Conservation (phyloP, 2,329 filamentous ascomycete species). For the Phaeomoniella chlamydospora region DNA sequence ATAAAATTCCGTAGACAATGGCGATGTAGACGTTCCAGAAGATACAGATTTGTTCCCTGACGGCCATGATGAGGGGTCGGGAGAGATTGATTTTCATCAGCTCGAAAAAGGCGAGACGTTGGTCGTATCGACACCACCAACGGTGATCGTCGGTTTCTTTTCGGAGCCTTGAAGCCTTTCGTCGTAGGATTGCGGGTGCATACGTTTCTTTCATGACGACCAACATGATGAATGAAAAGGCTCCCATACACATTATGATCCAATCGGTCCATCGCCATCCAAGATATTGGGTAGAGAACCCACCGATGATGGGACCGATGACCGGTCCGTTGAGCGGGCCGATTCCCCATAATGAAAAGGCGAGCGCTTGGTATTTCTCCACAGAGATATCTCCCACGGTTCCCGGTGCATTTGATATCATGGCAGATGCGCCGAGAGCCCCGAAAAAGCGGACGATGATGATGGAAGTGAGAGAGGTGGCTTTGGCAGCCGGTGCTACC, state of each 20-base stretch:
- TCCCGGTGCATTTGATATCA: conserved; percentile 73
- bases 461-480: conserved; percentile 51
- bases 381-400: conserved; percentile 71
- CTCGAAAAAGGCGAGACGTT: conserved; percentile 47
- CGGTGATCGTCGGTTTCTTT: conserved; percentile 56
- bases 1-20: conserved; percentile 50
- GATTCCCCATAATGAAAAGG: conserved; percentile 70
- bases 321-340: conserved; percentile 67
- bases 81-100: conserved; percentile 63
- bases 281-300: conserved; percentile 54
- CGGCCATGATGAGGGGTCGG: conserved; percentile 61
- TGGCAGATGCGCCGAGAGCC: conserved; percentile 59
- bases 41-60: conserved; percentile 77
- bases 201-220: conserved; percentile 60
- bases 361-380: conserved; percentile 66
- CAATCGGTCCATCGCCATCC: conserved; percentile 86
- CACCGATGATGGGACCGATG: conserved; percentile 60
- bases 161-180: conserved; percentile 48
- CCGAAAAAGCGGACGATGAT: conserved; percentile 63
- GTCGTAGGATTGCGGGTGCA: conserved; percentile 52
- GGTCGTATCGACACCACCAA: conserved; percentile 72
- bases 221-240: conserved; percentile 44
- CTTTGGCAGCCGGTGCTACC: conserved; percentile 57
- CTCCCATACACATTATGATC: conserved; percentile 61
- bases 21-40: conserved; percentile 60